Base-by-base conservation (phyloP, 2,329 filamentous ascomycete genomes). In the Aspergillus sojae region DNA sequence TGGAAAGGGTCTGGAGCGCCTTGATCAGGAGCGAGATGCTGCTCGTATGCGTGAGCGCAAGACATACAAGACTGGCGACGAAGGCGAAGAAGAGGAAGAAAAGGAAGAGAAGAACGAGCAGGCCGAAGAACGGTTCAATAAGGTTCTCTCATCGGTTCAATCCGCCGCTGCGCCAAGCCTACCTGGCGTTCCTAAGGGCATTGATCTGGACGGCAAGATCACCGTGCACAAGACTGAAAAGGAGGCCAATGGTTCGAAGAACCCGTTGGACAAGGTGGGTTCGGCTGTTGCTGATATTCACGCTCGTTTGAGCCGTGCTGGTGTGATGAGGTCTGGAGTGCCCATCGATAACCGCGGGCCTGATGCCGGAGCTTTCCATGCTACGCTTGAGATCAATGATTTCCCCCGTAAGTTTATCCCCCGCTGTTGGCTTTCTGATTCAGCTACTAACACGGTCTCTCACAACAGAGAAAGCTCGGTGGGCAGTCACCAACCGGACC, bases 271-370 rank as follows among this genome's bases (percentile, higher is more conserved):
- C 79, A 92, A 91, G 81, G 94, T 95, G 63, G 91, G 91, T 64
- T 92, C 91, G n/a, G 94, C 94, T 5, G 93, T 95, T 70, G 93
- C 90, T 70, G 91, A 90, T 77, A 97, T 99, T 80, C 94, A 97
- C 77, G 90, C 89, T 65, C 93, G 95, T 68, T 86, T 99, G 45
- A 94, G 92, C 73, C 92, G 93, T 71, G 92, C 93, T 39, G 94
- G 94, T 41, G 91, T 95, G 75, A 89, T 97, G 72, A 91, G 95
- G 64, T 91, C 92, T 4, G 95, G 95, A 16, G 94, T 96, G 65
- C 93, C 95, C 9, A 96, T 97, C 75, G 95, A 99, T 82, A 99
- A 99, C 82, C 97, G 97, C 79, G 95, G 95, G 1, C 95, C 95
- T 0, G 95, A 99, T 78, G 95, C 95, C 3, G 95, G 95, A 58